phyloP scores from a whole-genome alignment of 2,329 filamentous ascomycete genomes.

The Scedosporium boydii region DNA sequence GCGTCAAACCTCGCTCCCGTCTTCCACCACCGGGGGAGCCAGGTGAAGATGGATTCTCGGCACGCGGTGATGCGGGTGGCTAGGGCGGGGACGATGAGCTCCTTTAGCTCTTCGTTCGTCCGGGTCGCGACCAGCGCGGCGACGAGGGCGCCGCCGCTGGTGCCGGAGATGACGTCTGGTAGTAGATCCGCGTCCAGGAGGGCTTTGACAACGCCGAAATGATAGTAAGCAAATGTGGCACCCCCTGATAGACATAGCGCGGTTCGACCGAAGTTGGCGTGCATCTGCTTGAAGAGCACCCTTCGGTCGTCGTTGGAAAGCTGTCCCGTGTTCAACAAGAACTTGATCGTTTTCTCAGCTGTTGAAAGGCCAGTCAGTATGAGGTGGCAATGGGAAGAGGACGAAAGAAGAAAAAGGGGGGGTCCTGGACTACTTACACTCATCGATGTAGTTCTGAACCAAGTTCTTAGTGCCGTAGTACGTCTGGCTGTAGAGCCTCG shows the following conservation, averaged over 20 bases:
- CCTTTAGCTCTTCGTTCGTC: conserved; percentile 82
- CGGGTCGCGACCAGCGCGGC: conserved; percentile 80
- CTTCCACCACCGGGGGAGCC: conserved; percentile 78
- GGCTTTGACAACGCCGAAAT: conserved; percentile 86
- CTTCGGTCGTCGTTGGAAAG: conserved; percentile 67
- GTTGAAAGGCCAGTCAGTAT: conserved; percentile 10
- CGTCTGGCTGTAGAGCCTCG: conserved; percentile 90
- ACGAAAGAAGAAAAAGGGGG: background rate
- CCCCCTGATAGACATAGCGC: conserved; percentile 90
- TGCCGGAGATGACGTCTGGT: conserved; percentile 92
- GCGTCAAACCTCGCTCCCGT: conserved; percentile 93
- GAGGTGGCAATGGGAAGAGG: too few relatives aligned
- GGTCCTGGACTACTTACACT: conserved; percentile 40
- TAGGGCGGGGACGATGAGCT: conserved; percentile 78
- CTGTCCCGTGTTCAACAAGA: conserved; percentile 59
- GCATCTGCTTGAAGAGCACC: conserved; percentile 74
- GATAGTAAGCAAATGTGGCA: conserved; percentile 92
- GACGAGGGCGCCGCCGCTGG: conserved; percentile 85
- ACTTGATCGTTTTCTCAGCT: conserved; percentile 58
- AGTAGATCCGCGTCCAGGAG: conserved; percentile 77
- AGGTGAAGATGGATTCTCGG: conserved; percentile 64
- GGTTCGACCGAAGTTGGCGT: conserved; percentile 85
- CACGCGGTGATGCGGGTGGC: conserved; percentile 78
- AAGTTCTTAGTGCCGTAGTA: conserved; percentile 97
- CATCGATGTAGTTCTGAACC: conserved; percentile 83